Base-by-base conservation (phyloP, 2,329 filamentous ascomycete genomes). In the Anisogramma anomala region DNA sequence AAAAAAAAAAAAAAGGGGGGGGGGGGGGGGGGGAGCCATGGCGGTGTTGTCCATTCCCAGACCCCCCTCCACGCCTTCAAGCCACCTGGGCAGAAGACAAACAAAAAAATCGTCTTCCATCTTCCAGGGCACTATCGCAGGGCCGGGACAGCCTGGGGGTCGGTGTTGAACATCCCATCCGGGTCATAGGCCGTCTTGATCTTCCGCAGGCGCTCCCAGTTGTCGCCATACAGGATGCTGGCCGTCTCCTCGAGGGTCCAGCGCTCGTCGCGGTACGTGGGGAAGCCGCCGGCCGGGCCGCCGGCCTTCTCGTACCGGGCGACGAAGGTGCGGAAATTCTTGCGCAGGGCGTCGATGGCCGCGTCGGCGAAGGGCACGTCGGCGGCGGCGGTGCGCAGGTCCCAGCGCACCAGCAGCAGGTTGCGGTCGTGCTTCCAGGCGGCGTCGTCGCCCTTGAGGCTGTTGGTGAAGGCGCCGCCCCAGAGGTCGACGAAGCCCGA, bases 361-460 rank as follows among this genome's bases (percentile, higher is more conserved):
- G 39, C 14, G 9, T 30, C 17, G 3, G 39, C 39, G 5, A 41
- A 41, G 18, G 39, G 27, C 4, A 41, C 33, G 26, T 41, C 22
- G 20, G 14, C 31, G n/a, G 11, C 7, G 6, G 26, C 14, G 26
- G 26, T 36, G 26, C 39, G 39, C 15, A 41, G 31, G 26, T 41
- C 39, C 39, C 39, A 41, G 4, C 39, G 39, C 18, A 41, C 20
- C 11, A 41, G 33, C 39, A 41, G 39, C 39, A 41, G 39, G 33
- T 41, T 36, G 33, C 23, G 25, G 33, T 41, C 39, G 39, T 41
- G 39, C 39, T 41, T 41, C 39, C 39, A 41, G 7, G 39, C 39
- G n/a, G 39, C 36, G 18, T 11, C 20, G 33, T 18, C 39, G 10
- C 33, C 14, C 23, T 13, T n/a, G n/a, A 41, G 3, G n/a, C 9